phyloP scores from a whole-genome alignment of 805 yeast species.

The Metschnikowia kunwiensis region DNA sequence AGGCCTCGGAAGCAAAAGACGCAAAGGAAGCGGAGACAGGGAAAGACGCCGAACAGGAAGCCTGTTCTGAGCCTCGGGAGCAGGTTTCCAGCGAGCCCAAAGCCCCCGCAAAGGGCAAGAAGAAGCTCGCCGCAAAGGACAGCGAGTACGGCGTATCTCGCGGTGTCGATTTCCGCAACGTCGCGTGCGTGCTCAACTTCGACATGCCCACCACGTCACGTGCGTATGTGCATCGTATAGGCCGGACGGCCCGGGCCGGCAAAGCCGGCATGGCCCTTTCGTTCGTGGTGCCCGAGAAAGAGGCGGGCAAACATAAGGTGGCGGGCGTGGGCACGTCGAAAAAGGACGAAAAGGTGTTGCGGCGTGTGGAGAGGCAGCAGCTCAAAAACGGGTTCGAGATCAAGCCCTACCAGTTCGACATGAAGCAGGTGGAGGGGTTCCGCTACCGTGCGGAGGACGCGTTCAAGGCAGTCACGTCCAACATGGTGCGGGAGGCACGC shows the following conservation, averaged over 20 bases:
- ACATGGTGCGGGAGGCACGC: slow-evolving; percentile 90
- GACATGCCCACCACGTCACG: slow-evolving; percentile 89
- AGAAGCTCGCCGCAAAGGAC: slow-evolving; percentile 44
- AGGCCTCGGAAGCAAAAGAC: slow-evolving; percentile 16
- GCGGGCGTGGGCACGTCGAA: slow-evolving; percentile 69
- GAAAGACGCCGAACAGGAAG: slow-evolving; percentile 24
- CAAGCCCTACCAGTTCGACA: slow-evolving; percentile 86
- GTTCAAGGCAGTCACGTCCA: slow-evolving; percentile 87
- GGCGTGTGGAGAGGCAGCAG: slow-evolving; percentile 75
- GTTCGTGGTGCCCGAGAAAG: slow-evolving; percentile 79
- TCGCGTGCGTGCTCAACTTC: slow-evolving; percentile 93
- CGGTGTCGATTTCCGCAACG: slow-evolving; percentile 95
- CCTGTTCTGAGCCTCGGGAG: slow-evolving; percentile 11
- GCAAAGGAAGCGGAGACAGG: slow-evolving; percentile 32
- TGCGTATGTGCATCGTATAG: slow-evolving; percentile 89
- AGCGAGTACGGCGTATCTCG: slow-evolving; percentile 91
- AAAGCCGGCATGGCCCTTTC: slow-evolving; percentile 93
- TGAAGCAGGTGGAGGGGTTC: slow-evolving; percentile 90
- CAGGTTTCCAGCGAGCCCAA: slow-evolving; percentile 14
- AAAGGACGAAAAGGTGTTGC: slow-evolving; percentile 82
- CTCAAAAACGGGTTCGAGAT: slow-evolving; percentile 67
- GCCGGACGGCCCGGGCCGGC: slow-evolving; percentile 97
- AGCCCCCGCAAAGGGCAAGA: slow-evolving; percentile 15
- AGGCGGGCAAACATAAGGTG: slow-evolving; percentile 84
- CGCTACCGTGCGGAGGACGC: slow-evolving; percentile 97